Evolutionary conservation across 768 basidiomycete genomes (phyloP).

Genomic region (Phlegmacium glaucopus): DNA sequence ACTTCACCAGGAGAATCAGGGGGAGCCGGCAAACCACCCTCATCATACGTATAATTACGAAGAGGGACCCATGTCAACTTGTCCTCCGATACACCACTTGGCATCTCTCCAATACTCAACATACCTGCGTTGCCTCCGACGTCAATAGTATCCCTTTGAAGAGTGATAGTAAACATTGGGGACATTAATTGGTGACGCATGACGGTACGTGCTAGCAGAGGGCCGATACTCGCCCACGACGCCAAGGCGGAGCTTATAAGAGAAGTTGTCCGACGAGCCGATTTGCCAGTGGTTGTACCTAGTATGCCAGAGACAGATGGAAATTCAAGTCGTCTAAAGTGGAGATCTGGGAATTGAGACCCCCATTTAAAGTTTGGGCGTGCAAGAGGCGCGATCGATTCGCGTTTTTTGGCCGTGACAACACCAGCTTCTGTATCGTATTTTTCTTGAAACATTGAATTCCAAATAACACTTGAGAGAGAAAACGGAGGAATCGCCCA

Average conservation of each 20-base stretch:
- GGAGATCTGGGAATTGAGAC: slow-evolving; percentile 18
- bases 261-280: slow-evolving; percentile 11
- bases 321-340: slow-evolving; percentile 24
- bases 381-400: slow-evolving; percentile 1
- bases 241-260: slow-evolving; percentile 25
- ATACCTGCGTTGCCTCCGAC: slow-evolving; percentile 67
- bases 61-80: slow-evolving; percentile 66
- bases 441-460: slow-evolving; percentile 27
- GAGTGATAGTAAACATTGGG: slow-evolving; percentile 53
- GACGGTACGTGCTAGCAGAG: slow-evolving; percentile 46
- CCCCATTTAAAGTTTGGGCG: slow-evolving; percentile 19
- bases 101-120: slow-evolving; percentile 66
- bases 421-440: slow-evolving; percentile 2
- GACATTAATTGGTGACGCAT: slow-evolving; percentile 29
- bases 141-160: slow-evolving; percentile 68
- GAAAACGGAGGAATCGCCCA: not conserved
- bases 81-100: slow-evolving; percentile 41
- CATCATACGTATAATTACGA: slow-evolving; percentile 44
- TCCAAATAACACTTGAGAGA: slow-evolving; percentile 43
- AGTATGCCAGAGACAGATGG: slow-evolving; percentile 23
- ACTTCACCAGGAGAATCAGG: slow-evolving; percentile 61
- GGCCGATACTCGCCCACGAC: slow-evolving; percentile 39
- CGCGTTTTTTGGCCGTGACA: not conserved
- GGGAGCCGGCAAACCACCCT: slow-evolving; percentile 57
- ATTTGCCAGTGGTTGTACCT: slow-evolving; percentile 3